Base-by-base conservation (phyloP, 345 rosid genomes). In the Gossypium arboreum region DNA sequence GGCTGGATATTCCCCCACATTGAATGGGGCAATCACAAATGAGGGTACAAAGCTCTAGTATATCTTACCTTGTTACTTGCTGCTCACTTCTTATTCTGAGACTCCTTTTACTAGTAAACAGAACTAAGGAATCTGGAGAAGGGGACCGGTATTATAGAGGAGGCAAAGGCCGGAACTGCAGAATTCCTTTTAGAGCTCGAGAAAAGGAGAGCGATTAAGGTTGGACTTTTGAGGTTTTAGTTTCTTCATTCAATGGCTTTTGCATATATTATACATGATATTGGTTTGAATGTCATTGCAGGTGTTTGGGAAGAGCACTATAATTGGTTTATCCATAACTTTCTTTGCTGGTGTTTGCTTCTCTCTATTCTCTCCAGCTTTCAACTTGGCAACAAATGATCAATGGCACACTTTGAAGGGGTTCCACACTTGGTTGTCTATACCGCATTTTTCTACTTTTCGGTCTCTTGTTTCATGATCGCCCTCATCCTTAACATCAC, bases 311-410 rank as follows among this genome's bases (percentile, higher is more conserved):
- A 94, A 84, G 87, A 84, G 89, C 83, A 79, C 84, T 22, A 5
- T 90, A 15, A 79, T 89, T 22, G 94, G 94, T 55, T 79, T 94
- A 18, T 72, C 72, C 34, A 79, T 89, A 73, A 86, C 91, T 12
- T 86, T 91, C 86, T 90, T 87, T 71, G 94, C 95, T 12, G 95
- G 97, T 7, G 43, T 85, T 55, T 90, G 92, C 83, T 87, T 92
- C 79, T 92, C 96, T 50, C 83, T 94, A n/a, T 90, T 89, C 87
- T 90, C 97, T 18, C 98, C 97, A 3, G 93, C 97, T 59, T 86
- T 94, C 74, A 94, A 91, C 86, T 83, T 92, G 80, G 93, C 98
- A 0, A 87, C 94, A 73, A 94, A 92, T 44, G 96, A 94, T 83
- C 94, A 94, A 71, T 92, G 93, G 92, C 79, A 88, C 73, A 80